phyloP scores from a whole-genome alignment of 2,329 filamentous ascomycete genomes.

The Fusarium albidum region DNA sequence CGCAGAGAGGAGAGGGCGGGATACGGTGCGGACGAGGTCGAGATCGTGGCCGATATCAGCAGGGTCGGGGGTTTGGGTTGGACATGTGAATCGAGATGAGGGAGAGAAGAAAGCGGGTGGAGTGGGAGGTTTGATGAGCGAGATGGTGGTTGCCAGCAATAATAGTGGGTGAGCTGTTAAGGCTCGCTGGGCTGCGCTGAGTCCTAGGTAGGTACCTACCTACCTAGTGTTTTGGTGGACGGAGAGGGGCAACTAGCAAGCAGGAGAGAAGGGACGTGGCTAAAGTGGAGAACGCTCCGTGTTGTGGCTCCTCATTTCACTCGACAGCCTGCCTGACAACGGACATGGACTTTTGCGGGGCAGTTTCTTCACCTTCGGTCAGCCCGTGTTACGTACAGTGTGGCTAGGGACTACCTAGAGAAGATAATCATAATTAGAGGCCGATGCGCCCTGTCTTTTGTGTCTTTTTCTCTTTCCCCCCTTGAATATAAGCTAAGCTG shows the following conservation, averaged over 20 bases:
- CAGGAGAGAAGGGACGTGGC: slow-evolving; percentile 19
- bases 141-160: slow-evolving; percentile 6
- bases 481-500: too few species aligned
- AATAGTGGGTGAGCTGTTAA: slow-evolving; percentile 16
- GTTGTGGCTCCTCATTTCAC: slow-evolving; percentile 28
- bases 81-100: slow-evolving; percentile 41
- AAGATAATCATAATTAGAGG: too few species aligned
- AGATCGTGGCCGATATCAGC: slow-evolving; percentile 33
- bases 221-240: slow-evolving; percentile 22
- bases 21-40: slow-evolving; percentile 24
- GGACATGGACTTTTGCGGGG: slow-evolving; percentile 14
- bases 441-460: too few species aligned
- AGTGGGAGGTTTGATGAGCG: slow-evolving; percentile 32
- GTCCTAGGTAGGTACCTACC: background rate
- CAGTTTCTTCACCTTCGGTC: slow-evolving; percentile 17
- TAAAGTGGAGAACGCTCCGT: slow-evolving; percentile 25
- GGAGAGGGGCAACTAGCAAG: slow-evolving; percentile 11
- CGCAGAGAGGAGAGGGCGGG: slow-evolving; percentile 22
- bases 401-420: slow-evolving; percentile 11
- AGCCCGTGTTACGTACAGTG: slow-evolving; percentile 12
- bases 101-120: slow-evolving; percentile 34
- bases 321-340: background rate
- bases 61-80: slow-evolving; percentile 25
- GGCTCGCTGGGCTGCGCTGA: slow-evolving; percentile 1
- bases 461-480: too few species aligned